Percentiles rank a stretch among this genome's conserved stretches.
These are phyloP conservation scores for Tulasnella sp. DNA, from an alignment of 768 basidiomycete genomes.

Conservation along the genomic window DNA sequence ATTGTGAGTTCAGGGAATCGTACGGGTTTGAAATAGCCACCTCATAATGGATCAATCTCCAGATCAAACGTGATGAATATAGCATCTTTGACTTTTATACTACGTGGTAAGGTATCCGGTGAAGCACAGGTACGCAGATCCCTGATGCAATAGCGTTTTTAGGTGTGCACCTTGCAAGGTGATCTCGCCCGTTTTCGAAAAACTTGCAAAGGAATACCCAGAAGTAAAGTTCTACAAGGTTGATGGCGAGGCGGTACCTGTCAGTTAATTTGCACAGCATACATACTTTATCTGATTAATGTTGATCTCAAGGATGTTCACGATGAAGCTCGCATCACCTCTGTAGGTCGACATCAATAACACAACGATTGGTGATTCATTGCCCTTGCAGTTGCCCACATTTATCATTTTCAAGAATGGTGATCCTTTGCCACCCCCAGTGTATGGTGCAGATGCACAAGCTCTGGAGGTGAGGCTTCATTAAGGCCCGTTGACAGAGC, in stretches of 20 bases:
- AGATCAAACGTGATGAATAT: neutral
- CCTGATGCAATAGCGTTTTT: too few species aligned
- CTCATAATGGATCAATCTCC: too few species aligned
- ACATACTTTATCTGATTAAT: neutral
- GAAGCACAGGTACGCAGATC: too few species aligned
- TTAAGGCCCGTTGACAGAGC: too few species aligned
- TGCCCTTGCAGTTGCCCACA: neutral
- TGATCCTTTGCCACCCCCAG: constrained; percentile 24
- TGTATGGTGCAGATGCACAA: constrained; percentile 43
- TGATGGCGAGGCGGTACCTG: too few species aligned
- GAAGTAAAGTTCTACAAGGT: too few species aligned
- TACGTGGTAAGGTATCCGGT: too few species aligned
- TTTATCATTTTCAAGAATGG: neutral
- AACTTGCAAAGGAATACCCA: too few species aligned
- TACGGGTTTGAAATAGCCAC: too few species aligned
- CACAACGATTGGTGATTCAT: neutral
- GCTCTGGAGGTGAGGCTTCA: too few species aligned
- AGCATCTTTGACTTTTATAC: constrained; percentile 1
- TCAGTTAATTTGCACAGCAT: neutral
- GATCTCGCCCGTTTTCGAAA: constrained; percentile 9
- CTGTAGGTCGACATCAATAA: neutral
- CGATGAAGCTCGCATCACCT: neutral
- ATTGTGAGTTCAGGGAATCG: too few species aligned
- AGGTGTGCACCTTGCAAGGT: constrained; percentile 11
- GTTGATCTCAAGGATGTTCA: neutral